These are phyloP conservation scores for Globisporangium radiosum DNA, from an alignment of 352 stramenopile species.

Conservation along the genomic window DNA sequence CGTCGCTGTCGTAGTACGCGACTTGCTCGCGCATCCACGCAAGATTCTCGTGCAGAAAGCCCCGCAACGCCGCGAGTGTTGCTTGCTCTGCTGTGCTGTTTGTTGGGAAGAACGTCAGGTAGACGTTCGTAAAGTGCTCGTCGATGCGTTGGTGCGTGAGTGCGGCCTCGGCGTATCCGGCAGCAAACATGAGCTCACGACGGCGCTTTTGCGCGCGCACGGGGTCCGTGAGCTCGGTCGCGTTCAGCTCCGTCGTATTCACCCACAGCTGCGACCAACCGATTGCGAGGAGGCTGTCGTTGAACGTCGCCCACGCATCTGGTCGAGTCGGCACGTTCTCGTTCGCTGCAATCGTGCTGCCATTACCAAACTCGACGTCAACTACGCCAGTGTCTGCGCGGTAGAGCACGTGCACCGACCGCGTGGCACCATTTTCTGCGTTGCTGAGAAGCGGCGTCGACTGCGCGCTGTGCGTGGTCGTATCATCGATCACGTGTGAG, in stretches of 20 bases:
- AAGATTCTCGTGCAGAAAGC: constrained; percentile 39
- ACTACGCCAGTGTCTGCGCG: background rate
- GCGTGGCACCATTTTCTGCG: background rate
- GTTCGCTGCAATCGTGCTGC: background rate
- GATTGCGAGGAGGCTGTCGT: constrained; percentile 38
- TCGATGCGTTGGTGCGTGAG: constrained; percentile 63
- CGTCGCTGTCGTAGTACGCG: constrained; percentile 5
- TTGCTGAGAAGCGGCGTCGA: background rate
- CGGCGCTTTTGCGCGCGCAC: constrained; percentile 10
- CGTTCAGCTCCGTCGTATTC: constrained; percentile 20
- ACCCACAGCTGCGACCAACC: constrained; percentile 58
- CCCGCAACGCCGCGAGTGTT: constrained; percentile 19
- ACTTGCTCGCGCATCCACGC: constrained; percentile 39
- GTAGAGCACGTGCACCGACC: constrained; percentile 10
- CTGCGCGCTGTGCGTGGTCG: background rate
- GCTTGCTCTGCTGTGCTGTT: constrained; percentile 22
- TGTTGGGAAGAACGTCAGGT: constrained; percentile 40
- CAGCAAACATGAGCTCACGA: constrained; percentile 39
- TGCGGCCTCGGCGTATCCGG: constrained; percentile 47
- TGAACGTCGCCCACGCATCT: constrained; percentile 40
- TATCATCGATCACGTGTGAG: background rate
- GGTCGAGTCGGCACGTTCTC: background rate
- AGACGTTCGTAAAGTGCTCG: constrained; percentile 54
- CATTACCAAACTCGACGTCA: constrained; percentile 6
- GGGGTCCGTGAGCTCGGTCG: constrained; percentile 15